phyloP scores from a whole-genome alignment of 202 grass and related monocot species.

The Dendrocalamus latiflorus region DNA sequence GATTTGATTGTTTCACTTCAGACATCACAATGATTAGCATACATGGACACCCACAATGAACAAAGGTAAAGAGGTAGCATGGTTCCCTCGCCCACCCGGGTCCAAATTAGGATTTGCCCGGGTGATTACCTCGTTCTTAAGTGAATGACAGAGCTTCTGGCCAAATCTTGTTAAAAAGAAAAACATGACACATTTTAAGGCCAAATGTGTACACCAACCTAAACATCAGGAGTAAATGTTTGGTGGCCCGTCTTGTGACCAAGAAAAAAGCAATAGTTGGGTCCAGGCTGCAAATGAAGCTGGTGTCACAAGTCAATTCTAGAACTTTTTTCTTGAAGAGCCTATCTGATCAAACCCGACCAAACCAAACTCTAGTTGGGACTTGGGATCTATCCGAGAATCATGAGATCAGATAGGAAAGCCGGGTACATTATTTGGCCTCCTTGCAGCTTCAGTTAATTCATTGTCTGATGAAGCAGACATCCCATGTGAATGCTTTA shows the following conservation, averaged over 20 bases:
- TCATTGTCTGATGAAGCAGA: not conserved
- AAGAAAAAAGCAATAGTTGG: not conserved
- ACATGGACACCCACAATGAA: not conserved
- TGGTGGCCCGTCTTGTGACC: slow-evolving; percentile 20
- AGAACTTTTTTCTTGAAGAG: not conserved
- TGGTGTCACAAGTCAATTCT: not conserved
- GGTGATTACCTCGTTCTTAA: too few species aligned
- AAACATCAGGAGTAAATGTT: not conserved
- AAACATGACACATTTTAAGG: not conserved
- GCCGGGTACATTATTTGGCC: not conserved
- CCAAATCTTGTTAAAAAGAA: too few species aligned
- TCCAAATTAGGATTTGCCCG: too few species aligned
- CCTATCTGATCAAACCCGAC: not conserved
- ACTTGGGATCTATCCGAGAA: not conserved
- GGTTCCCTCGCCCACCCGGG: too few species aligned
- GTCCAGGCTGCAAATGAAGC: not conserved
- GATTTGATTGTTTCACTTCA: not conserved
- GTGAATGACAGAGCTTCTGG: too few species aligned
- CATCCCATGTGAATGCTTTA: not conserved
- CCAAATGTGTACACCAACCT: not conserved
- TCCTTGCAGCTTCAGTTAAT: not conserved
- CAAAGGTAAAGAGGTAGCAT: too few species aligned
- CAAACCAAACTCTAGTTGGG: not conserved
- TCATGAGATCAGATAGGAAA: not conserved
- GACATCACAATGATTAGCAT: not conserved